Conservation (phyloP, 2,329 filamentous ascomycete genomes). For the Arthrobotrys sphaeroides region DNA sequence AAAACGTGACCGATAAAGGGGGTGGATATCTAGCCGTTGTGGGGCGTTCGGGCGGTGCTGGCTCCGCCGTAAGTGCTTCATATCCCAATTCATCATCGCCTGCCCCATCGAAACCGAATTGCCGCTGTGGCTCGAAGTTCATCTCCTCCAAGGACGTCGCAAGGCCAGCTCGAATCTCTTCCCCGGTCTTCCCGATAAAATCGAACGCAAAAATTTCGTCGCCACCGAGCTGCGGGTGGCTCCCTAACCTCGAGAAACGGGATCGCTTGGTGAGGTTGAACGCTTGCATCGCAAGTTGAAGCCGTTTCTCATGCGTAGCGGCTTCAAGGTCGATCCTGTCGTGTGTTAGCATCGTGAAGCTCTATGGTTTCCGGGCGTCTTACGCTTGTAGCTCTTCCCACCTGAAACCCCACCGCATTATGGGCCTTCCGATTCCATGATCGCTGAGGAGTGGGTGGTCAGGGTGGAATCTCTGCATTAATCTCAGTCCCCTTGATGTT, state of each 20-base stretch:
- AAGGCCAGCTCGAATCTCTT: conserved; percentile 53
- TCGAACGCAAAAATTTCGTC: conserved; percentile 33
- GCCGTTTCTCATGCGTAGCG: conserved; percentile 38
- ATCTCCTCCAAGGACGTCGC: conserved; percentile 53
- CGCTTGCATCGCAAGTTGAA: conserved; percentile 47
- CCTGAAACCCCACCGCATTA: conserved; percentile 57
- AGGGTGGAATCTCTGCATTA: conserved; percentile 76
- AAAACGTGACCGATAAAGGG: conserved; percentile 62
- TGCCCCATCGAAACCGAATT: conserved; percentile 41
- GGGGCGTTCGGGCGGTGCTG: neutral
- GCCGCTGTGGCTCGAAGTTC: conserved; percentile 43
- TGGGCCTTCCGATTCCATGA: conserved; percentile 53
- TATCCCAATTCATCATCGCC: conserved; percentile 29
- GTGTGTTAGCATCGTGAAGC: conserved; percentile 58
- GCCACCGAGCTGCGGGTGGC: neutral
- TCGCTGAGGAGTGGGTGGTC: conserved; percentile 69
- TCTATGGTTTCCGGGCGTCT: conserved; percentile 58
- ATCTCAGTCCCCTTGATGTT: conserved; percentile 77
- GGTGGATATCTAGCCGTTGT: conserved; percentile 55
- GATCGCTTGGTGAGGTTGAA: conserved; percentile 21
- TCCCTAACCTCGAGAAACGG: neutral
- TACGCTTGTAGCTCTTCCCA: conserved; percentile 58
- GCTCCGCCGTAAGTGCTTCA: conserved; percentile 30
- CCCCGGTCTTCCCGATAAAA: conserved; percentile 55
- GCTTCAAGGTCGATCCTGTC: conserved; percentile 42